These are phyloP conservation scores for Lindgomyces ingoldianus DNA, from an alignment of 495 filamentous ascomycete genomes.

Conservation along the genomic window DNA sequence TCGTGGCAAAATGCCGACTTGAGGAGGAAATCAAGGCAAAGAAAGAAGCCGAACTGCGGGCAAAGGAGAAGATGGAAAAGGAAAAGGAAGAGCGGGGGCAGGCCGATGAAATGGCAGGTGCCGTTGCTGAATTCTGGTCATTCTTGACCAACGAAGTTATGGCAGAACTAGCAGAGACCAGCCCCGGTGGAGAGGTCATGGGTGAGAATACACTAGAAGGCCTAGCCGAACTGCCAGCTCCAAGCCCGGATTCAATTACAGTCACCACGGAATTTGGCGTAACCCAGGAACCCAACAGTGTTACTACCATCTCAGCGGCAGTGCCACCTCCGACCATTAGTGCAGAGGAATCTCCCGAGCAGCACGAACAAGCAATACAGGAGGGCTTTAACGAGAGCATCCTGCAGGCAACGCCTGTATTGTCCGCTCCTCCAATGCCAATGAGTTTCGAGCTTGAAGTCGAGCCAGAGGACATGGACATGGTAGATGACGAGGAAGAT, in stretches of 20 bases:
- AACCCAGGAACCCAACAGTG: slow-evolving; percentile 18
- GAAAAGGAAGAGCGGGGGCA: slow-evolving; percentile 34
- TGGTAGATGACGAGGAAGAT: slow-evolving; percentile 20
- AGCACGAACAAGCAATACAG: neutral
- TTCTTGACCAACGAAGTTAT: slow-evolving; percentile 20
- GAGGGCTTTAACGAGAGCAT: neutral
- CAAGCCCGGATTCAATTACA: slow-evolving; percentile 30
- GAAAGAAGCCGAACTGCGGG: slow-evolving; percentile 23
- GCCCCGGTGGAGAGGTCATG: neutral
- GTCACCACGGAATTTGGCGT: slow-evolving; percentile 34
- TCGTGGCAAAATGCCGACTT: slow-evolving; percentile 32
- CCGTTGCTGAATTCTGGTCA: slow-evolving; percentile 30
- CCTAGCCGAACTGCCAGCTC: slow-evolving; percentile 6
- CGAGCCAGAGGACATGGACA: slow-evolving; percentile 4
- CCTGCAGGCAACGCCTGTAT: neutral
- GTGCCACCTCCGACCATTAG: neutral
- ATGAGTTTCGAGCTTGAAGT: neutral
- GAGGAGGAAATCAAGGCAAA: slow-evolving; percentile 38
- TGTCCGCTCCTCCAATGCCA: neutral
- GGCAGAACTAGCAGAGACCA: neutral
- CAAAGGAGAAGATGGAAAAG: slow-evolving; percentile 28
- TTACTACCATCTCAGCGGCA: slow-evolving; percentile 14
- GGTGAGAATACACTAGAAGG: neutral
- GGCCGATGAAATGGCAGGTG: slow-evolving; percentile 32
- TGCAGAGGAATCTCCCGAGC: neutral